Conservation (phyloP, 352 stramenopile species). For the Pilasporangium apinafurcum region DNA sequence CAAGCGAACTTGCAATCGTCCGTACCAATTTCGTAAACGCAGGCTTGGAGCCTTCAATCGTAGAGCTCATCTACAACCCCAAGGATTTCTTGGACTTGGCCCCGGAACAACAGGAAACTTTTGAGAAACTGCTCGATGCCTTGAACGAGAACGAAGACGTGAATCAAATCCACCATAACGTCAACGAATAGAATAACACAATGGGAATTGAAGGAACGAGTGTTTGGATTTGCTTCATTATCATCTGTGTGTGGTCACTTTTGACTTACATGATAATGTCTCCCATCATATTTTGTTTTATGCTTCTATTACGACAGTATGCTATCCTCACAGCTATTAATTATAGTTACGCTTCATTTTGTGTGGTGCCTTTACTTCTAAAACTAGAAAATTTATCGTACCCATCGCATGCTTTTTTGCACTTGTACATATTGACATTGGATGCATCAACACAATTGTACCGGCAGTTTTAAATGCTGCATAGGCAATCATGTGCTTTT, state of each 20-base stretch:
- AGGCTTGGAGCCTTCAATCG: constrained; percentile 59
- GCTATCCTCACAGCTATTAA: neutral
- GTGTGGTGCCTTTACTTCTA: neutral
- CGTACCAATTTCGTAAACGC: constrained; percentile 43
- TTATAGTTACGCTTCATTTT: neutral
- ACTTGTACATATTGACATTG: no score
- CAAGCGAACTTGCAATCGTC: constrained; percentile 52
- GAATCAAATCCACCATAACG: constrained; percentile 78
- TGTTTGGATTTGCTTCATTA: neutral
- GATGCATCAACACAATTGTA: no score
- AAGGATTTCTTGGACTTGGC: constrained; percentile 74
- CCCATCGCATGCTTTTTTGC: no score
- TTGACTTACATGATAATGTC: no score
- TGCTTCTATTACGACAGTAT: no score
- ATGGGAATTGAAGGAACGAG: no score
- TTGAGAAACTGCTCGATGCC: constrained; percentile 73
- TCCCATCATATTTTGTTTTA: no score
- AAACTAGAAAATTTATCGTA: neutral
- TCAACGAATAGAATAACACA: constrained; percentile 64
- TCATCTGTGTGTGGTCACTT: neutral
- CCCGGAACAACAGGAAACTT: constrained; percentile 37
- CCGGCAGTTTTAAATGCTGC: no score
- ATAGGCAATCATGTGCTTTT: no score
- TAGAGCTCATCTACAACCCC: constrained; percentile 74
- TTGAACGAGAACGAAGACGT: constrained; percentile 80